Conservation (phyloP, 352 stramenopile species). For the Elongisporangium anandrum region DNA sequence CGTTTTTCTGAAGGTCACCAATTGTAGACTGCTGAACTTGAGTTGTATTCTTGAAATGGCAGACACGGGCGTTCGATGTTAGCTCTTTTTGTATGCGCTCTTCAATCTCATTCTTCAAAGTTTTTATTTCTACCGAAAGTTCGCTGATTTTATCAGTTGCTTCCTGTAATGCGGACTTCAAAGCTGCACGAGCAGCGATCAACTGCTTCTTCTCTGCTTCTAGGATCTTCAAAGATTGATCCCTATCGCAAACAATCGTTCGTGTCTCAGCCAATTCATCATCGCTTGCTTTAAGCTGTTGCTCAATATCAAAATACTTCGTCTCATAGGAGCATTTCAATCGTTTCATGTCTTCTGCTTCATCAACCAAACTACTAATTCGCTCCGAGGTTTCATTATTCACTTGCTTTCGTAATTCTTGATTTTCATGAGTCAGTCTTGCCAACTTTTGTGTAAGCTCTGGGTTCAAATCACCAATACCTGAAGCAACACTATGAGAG, state of each 20-base stretch:
- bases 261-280: constrained; percentile 8
- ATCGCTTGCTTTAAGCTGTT: constrained; percentile 25
- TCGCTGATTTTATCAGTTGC: not conserved
- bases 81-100: not conserved
- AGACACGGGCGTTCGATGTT: not conserved
- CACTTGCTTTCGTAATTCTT: constrained; percentile 38
- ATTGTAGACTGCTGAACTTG: not conserved
- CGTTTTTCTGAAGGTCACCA: not conserved
- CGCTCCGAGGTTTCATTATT: constrained; percentile 44
- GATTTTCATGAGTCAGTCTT: constrained; percentile 57
- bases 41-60: not conserved
- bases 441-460: constrained; percentile 63
- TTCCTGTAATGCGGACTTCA: not conserved
- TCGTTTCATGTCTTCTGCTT: constrained; percentile 46
- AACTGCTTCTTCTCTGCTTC: constrained; percentile 1
- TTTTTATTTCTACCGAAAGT: not conserved
- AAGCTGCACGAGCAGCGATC: not conserved
- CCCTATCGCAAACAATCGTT: not conserved
- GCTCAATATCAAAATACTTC: constrained; percentile 56
- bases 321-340: constrained; percentile 71
- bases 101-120: not conserved
- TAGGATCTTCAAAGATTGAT: not conserved
- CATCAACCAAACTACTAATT: constrained; percentile 51
- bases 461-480: constrained; percentile 63
- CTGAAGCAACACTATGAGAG: constrained; percentile 10